phyloP scores from a whole-genome alignment of 805 yeast species.

The Zygoascus biomembranicola region DNA sequence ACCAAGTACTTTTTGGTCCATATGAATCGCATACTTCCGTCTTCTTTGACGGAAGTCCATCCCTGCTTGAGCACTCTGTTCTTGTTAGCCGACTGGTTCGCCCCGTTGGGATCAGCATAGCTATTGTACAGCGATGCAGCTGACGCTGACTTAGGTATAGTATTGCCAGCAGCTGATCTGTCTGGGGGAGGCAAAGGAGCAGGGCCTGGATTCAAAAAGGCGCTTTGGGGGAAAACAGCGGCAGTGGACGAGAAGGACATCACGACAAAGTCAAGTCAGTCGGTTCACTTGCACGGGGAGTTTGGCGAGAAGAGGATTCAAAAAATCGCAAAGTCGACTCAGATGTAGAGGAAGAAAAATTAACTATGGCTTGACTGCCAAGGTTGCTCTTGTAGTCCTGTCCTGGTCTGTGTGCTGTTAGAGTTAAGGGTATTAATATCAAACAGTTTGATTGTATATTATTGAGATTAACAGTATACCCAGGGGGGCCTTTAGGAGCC shows the following conservation, averaged over 20 bases:
- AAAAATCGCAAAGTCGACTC: too few species aligned
- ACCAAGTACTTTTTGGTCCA: slow-evolving; percentile 89
- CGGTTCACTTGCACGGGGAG: not conserved
- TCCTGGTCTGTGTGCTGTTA: not conserved
- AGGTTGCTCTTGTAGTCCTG: not conserved
- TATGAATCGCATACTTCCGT: slow-evolving; percentile 70
- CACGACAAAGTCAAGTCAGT: not conserved
- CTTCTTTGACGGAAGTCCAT: slow-evolving; percentile 90
- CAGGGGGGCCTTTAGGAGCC: not conserved
- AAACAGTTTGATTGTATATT: not conserved
- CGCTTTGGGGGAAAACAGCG: slow-evolving; percentile 35
- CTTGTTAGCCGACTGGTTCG: not conserved
- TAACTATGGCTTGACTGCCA: too few species aligned
- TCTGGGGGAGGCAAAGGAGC: slow-evolving; percentile 43
- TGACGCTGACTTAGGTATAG: not conserved
- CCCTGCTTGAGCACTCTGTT: slow-evolving; percentile 41
- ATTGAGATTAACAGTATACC: not conserved
- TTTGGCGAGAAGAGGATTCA: too few species aligned
- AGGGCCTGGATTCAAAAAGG: slow-evolving; percentile 48
- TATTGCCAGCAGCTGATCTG: not conserved
- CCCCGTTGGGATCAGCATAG: not conserved
- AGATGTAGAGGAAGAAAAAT: too few species aligned
- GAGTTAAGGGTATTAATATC: not conserved
- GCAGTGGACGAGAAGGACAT: slow-evolving; percentile 43
- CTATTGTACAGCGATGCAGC: not conserved